phyloP scores from a whole-genome alignment of 164 flowering plant genomes.

The Saururus chinensis region DNA sequence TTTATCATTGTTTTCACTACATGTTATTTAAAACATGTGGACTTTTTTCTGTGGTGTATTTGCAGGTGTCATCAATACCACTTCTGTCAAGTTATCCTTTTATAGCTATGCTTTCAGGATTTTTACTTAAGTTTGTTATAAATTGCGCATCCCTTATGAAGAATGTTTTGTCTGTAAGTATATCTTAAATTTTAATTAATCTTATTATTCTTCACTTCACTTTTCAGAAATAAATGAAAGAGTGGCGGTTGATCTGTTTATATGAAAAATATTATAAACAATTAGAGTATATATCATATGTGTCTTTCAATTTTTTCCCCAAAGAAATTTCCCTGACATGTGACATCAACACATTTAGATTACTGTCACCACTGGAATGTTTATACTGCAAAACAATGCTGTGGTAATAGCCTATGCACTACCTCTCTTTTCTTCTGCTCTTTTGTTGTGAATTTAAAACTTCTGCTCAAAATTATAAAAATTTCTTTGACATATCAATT shows the following conservation, averaged over 20 bases:
- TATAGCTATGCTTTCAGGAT: slow-evolving; percentile 48
- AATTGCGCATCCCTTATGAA: slow-evolving; percentile 53
- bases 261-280: too few relatives aligned
- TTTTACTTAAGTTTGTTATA: slow-evolving; percentile 26
- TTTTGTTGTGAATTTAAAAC: neutral
- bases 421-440: neutral
- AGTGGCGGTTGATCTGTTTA: neutral
- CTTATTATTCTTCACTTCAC: neutral
- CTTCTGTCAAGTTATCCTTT: slow-evolving; percentile 49
- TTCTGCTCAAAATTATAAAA: neutral
- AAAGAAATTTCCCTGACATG: neutral
- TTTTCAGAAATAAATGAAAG: too few relatives aligned
- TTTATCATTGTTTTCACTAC: neutral
- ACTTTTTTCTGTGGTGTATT: neutral
- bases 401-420: slow-evolving; percentile 29
- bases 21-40: neutral
- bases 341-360: slow-evolving; percentile 17
- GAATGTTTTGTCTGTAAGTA: slow-evolving; percentile 16
- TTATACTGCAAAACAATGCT: slow-evolving; percentile 49
- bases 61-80: slow-evolving; percentile 42
- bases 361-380: slow-evolving; percentile 40
- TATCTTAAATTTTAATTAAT: neutral
- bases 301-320: too few relatives aligned
- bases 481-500: neutral
- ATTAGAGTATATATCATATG: too few relatives aligned